These are phyloP conservation scores for Pharnaceum exiguum DNA, from an alignment of 148 eudicot genomes.

Conservation along the genomic window DNA sequence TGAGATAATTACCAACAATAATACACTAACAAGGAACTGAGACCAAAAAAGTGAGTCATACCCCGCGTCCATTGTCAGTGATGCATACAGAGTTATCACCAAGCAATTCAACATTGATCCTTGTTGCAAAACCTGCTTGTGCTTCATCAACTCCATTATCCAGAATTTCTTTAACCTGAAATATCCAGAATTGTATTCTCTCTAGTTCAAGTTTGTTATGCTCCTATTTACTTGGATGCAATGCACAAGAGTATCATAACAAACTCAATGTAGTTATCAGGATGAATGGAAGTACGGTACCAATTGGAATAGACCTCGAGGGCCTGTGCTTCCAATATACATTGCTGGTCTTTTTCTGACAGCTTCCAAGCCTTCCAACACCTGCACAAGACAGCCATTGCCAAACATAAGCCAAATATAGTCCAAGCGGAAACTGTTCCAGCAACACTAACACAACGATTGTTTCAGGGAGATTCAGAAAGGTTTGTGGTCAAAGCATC, in stretches of 20 bases:
- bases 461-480: background rate
- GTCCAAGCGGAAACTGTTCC: slow-evolving; percentile 22
- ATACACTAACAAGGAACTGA: background rate
- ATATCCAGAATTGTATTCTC: slow-evolving; percentile 1
- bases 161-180: slow-evolving; percentile 89
- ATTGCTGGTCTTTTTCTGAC: slow-evolving; percentile 98
- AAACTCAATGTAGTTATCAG: background rate
- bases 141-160: slow-evolving; percentile 96
- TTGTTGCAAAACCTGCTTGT: slow-evolving; percentile 95
- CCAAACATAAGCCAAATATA: background rate
- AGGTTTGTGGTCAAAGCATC: no score
- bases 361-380: slow-evolving; percentile 88
- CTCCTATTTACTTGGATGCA: background rate
- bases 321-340: slow-evolving; percentile 98
- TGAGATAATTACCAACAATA: no score
- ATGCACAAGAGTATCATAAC: background rate
- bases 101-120: slow-evolving; percentile 58
- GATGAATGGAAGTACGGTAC: slow-evolving; percentile 27
- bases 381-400: slow-evolving; percentile 25
- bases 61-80: slow-evolving; percentile 98
- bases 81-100: slow-evolving; percentile 88
- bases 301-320: slow-evolving; percentile 96
- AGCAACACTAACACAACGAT: background rate
- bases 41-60: slow-evolving; percentile 24
- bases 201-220: background rate